Evolutionary conservation across 2,329 filamentous ascomycete genomes (phyloP), one percentile per base, ranked within the genome.

Genomic region (Zopfia rhizophila): DNA sequence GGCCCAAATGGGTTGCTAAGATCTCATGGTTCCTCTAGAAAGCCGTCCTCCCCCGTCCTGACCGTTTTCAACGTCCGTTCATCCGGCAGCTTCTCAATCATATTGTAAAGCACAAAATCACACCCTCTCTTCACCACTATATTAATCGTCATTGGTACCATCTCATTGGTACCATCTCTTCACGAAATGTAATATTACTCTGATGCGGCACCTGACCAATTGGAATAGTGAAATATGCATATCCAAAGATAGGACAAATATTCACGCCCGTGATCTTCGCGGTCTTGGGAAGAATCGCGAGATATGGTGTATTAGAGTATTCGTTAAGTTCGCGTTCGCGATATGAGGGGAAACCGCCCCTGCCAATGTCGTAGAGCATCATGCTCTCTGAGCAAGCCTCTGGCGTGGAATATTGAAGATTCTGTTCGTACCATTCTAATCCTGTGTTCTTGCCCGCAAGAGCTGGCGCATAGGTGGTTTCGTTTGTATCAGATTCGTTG

Each of bases 111-210:
- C 53, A 76, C 63, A 47, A 73, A 73, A 41, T 77, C 75, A 45
- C 75, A 77, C 1, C 74, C 74, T n/a, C 72, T 48, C 51, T 68
- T 72, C 5, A 75, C 74, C 7, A 77, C 67, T 40, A 77, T 51
- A 21, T 69, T 72, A 2, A 76, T 68, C 8, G 73, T 74, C 5
- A 78, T 73, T 7, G 75, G 75, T 33, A 76, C 60, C 56, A 70
- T 67, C n/a, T 74, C 5, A 78, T 73, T 7, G 75, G 75, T 33
- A 76, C 60, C 56, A 70, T 67, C 58, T 77, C 74, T 38, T 66
- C 57, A 24, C 66, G 61, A 23, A 69, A 70, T 1, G 72, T 75
- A 5, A 76, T 61, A 43, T 72, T 69, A 46, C 70, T 74, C 14
- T 41, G 45, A 45, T 75, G 76, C 8, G 62, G 45, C 4, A 76